phyloP scores from a whole-genome alignment of 2,329 filamentous ascomycete genomes.

The Curvularia sp. region DNA sequence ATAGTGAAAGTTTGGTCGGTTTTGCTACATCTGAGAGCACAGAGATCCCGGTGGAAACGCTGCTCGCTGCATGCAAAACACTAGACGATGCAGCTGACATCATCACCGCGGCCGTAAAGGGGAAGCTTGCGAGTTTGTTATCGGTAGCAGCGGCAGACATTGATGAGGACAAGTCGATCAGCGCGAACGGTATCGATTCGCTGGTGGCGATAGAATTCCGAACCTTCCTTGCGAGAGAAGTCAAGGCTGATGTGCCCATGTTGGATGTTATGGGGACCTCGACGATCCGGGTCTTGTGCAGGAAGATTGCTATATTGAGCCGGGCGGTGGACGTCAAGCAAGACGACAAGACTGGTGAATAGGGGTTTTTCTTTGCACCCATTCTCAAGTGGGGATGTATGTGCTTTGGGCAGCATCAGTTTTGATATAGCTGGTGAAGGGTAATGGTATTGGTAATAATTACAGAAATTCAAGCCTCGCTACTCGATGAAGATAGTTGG shows the following conservation, averaged over 20 bases:
- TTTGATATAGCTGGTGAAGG: no score
- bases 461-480: no score
- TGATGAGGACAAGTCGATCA: slow-evolving; percentile 4
- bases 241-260: slow-evolving; percentile 6
- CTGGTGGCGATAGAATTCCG: slow-evolving; percentile 6
- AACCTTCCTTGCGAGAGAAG: slow-evolving; percentile 4
- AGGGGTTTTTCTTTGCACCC: not conserved
- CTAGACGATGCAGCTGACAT: slow-evolving; percentile 1
- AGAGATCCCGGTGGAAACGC: not conserved
- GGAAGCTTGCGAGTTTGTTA: not conserved
- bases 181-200: slow-evolving; percentile 4
- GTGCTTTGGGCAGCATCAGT: no score
- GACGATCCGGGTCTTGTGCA: slow-evolving; percentile 2
- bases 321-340: slow-evolving; percentile 5
- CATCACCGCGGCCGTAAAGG: not conserved
- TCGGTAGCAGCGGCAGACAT: slow-evolving; percentile 4
- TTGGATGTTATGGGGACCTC: slow-evolving; percentile 9
- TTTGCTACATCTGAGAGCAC: not conserved
- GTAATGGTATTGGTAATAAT: no score
- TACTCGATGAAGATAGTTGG: no score
- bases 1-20: not conserved
- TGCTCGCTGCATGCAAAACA: not conserved
- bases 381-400: no score
- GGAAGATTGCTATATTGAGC: slow-evolving; percentile 2
- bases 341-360: not conserved